Conservation (phyloP, 2,329 filamentous ascomycete species). For the Phyllosticta citribraziliensis region DNA sequence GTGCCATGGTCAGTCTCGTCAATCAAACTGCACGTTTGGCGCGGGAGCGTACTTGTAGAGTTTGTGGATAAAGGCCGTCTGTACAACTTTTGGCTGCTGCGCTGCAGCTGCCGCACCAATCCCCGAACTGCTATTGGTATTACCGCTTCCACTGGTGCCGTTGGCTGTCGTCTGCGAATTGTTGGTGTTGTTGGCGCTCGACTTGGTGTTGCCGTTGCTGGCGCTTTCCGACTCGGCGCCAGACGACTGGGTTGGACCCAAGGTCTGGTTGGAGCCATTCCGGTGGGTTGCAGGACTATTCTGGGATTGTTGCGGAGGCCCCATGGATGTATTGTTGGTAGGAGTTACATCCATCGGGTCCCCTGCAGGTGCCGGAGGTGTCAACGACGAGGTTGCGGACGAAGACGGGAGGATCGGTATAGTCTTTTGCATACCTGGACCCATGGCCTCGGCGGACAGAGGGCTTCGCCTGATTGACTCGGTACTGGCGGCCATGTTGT, state of each 20-base stretch:
- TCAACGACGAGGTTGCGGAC: constrained; percentile 27
- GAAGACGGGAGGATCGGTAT: constrained; percentile 44
- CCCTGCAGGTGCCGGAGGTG: constrained; percentile 30
- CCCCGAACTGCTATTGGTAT: constrained; percentile 34
- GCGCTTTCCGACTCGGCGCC: constrained; percentile 14
- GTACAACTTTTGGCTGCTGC: constrained; percentile 93
- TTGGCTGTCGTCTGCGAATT: constrained; percentile 16
- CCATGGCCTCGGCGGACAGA: constrained; percentile 34
- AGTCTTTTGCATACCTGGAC: constrained; percentile 38
- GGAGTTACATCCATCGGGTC: constrained; percentile 49
- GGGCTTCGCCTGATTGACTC: constrained; percentile 36
- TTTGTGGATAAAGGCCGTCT: constrained; percentile 98
- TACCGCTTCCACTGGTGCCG: constrained; percentile 20
- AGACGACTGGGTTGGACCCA: constrained; percentile 15
- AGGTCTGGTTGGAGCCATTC: constrained; percentile 18
- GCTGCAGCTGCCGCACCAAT: constrained; percentile 59
- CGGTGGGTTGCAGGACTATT: constrained; percentile 41
- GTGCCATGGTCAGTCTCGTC: constrained; percentile 21
- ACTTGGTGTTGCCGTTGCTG: constrained; percentile 18
- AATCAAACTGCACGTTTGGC: not conserved
- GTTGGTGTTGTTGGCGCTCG: constrained; percentile 20
- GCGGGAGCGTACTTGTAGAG: constrained; percentile 72
- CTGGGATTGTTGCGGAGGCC: constrained; percentile 29
- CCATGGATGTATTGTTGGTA: constrained; percentile 36
- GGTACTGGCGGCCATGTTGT: constrained; percentile 34